Evolutionary conservation across 345 rosid genomes (phyloP), one percentile per base, ranked within the genome.

Genomic region (Geranium rotundifolium): DNA sequence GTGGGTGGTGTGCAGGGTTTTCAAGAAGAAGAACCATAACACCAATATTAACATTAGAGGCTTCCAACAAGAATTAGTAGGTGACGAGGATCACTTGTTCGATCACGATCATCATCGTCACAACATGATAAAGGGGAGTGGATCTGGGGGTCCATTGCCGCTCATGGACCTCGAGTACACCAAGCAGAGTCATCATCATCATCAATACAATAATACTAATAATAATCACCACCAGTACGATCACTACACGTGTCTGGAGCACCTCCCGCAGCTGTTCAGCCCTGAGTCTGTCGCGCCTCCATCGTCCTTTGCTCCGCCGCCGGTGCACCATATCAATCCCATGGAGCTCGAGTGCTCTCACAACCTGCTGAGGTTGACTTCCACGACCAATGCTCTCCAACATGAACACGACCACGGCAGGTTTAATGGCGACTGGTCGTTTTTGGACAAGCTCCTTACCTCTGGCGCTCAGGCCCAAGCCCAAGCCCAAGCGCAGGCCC

Each of bases 221-320:
- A n/a, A n/a, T n/a, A n/a, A n/a, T 18, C 56, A 46, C 30, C 39
- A 59, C 19, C 58, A 60, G 23, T 57, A 18, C 61, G 23, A 55
- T 62, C 34, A 34, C 68, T 15, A 56, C 19, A 46, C 49, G 4
- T 52, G 13, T 6, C 50, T 54, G 19, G 69, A 78, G 82, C 87
- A 89, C 73, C 89, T 89, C 1, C 96, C 96, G 5, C 96, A 85
- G 69, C 73, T 89, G 59, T 83, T 89, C 56, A 85, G 96, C 58
- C 84, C 88, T 29, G 96, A 89, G 72, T 76, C 92, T 20, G 76
- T 77, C 5, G 62, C 65, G 52, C 68, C 14, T 72, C 65, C 73
- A 60, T 59, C 76, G 41, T 75, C 70, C 17, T 54, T 63, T 1
- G 71, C 74, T 7, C 77, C 80, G 0, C 60, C 73, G 18, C 68